These are phyloP conservation scores for Olyra latifolia DNA, from an alignment of 176 grass and related monocot species.

Conservation along the genomic window DNA sequence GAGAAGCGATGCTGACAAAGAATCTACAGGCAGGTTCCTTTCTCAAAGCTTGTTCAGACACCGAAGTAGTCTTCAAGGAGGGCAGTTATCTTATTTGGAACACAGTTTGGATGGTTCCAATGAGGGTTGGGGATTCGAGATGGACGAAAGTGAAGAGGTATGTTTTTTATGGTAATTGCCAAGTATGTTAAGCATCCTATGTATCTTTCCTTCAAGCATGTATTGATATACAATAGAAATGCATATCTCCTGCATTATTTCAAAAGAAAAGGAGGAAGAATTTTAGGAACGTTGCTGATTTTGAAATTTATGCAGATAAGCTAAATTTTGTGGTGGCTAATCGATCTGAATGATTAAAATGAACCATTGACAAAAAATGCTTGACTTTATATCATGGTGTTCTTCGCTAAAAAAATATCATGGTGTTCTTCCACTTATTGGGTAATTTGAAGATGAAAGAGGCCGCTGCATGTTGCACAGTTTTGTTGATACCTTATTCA, in stretches of 20 bases:
- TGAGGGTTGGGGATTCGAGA: conserved; percentile 38
- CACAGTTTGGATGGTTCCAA: conserved; percentile 34
- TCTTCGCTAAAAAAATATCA: not conserved
- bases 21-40: conserved; percentile 18
- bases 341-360: not conserved
- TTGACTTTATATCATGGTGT: not conserved
- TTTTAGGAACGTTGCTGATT: not conserved
- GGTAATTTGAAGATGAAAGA: not conserved
- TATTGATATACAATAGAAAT: not conserved
- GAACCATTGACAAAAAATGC: not conserved
- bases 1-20: not conserved
- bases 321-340: not conserved
- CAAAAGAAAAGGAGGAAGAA: not conserved
- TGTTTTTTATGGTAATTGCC: conserved; percentile 13
- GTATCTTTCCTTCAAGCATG: not conserved
- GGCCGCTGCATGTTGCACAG: not conserved
- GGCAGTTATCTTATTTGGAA: conserved; percentile 20
- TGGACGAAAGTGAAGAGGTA: conserved; percentile 60
- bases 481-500: conserved; percentile 1
- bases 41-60: conserved; percentile 22
- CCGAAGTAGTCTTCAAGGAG: conserved; percentile 20
- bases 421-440: not conserved
- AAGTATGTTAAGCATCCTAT: not conserved
- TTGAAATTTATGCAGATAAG: not conserved
- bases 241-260: not conserved